These are phyloP conservation scores for Yarrowia sp. DNA, from an alignment of 805 yeast genomes.

Conservation along the genomic window DNA sequence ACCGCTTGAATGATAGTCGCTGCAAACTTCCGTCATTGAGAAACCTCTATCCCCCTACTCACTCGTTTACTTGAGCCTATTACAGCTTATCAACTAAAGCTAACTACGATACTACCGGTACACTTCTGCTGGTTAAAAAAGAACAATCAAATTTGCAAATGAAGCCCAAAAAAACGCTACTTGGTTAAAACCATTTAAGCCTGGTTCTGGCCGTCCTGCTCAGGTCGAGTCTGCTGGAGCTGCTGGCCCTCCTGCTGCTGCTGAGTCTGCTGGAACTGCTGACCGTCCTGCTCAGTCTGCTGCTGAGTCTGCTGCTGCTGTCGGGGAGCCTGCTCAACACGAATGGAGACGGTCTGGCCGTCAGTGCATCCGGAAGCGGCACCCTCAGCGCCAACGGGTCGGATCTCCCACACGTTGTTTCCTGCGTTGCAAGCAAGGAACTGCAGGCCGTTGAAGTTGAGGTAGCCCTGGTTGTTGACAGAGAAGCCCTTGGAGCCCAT, in stretches of 20 bases:
- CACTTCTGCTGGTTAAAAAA: not conserved
- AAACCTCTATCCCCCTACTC: too few species aligned
- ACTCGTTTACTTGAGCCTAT: too few species aligned
- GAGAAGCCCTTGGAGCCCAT: slow-evolving; percentile 82
- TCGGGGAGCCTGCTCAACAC: slow-evolving; percentile 37
- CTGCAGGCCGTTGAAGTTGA: slow-evolving; percentile 26
- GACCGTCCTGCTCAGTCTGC: slow-evolving; percentile 23
- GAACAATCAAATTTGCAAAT: slow-evolving; percentile 18
- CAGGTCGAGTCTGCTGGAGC: slow-evolving; percentile 28
- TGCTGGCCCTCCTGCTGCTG: slow-evolving; percentile 19
- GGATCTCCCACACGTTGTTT: slow-evolving; percentile 42
- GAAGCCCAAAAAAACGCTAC: slow-evolving; percentile 8
- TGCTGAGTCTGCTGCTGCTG: slow-evolving; percentile 35
- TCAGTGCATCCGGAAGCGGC: slow-evolving; percentile 41
- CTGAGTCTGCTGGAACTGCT: slow-evolving; percentile 2
- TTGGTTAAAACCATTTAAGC: not conserved
- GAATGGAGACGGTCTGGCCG: slow-evolving; percentile 38
- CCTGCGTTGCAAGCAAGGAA: slow-evolving; percentile 38
- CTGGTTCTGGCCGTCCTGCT: slow-evolving; percentile 22
- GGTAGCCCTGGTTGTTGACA: slow-evolving; percentile 37
- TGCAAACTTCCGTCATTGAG: too few species aligned
- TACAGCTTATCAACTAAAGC: too few species aligned
- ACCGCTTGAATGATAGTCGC: too few species aligned
- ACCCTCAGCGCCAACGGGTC: slow-evolving; percentile 40
- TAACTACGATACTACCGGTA: not conserved